These are phyloP conservation scores for Starmerella khaoyaiensis DNA, from an alignment of 805 yeast genomes.

Conservation along the genomic window DNA sequence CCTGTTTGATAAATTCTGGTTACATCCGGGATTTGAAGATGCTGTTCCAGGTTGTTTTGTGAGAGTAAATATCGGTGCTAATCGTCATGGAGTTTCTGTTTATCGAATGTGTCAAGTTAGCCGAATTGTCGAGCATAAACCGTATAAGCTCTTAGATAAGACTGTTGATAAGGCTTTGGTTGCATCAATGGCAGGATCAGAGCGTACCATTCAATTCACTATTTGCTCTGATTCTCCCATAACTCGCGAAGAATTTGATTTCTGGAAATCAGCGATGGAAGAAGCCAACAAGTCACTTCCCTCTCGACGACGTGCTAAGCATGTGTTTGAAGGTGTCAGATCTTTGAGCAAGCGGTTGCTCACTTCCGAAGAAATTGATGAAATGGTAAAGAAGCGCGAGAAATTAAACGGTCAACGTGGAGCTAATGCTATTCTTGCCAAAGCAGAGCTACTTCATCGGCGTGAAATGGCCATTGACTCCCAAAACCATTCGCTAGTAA, in stretches of 20 bases:
- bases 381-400: constrained; percentile 62
- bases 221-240: constrained; percentile 69
- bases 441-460: constrained; percentile 59
- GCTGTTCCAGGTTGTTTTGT: constrained; percentile 64
- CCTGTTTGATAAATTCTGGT: constrained; percentile 59
- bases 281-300: constrained; percentile 49
- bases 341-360: constrained; percentile 52
- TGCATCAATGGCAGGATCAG: constrained; percentile 70
- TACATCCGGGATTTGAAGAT: constrained; percentile 67
- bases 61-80: constrained; percentile 67
- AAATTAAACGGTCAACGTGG: constrained; percentile 47
- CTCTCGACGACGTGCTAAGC: constrained; percentile 47
- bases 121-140: constrained; percentile 39
- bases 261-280: constrained; percentile 49
- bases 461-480: constrained; percentile 55
- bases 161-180: constrained; percentile 46
- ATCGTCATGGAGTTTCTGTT: constrained; percentile 46
- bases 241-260: constrained; percentile 55
- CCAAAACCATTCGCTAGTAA: constrained; percentile 26
- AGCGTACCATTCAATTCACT: constrained; percentile 62
- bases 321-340: constrained; percentile 49
- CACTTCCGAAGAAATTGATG: constrained; percentile 59
- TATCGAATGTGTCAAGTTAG: constrained; percentile 79
- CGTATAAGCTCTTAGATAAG: constrained; percentile 39
- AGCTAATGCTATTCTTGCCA: constrained; percentile 62